Evolutionary conservation across 345 rosid genomes (phyloP).

Genomic region (Gynandropsis gynandra): DNA sequence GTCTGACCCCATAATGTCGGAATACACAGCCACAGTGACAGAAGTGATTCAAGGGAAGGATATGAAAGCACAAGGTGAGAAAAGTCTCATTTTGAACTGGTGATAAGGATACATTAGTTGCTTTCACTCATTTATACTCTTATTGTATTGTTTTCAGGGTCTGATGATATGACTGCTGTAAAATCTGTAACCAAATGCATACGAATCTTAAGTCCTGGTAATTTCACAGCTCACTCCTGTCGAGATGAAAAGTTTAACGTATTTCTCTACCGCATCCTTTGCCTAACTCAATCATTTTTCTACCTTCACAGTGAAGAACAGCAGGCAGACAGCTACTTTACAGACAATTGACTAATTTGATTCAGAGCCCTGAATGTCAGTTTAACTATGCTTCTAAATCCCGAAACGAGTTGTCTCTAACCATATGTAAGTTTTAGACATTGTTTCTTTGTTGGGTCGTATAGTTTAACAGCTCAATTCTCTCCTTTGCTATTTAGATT

Average conservation of each 20-base stretch:
- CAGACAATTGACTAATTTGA: constrained; percentile 21
- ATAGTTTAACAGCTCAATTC: constrained; percentile 6
- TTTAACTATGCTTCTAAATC: neutral
- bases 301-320: constrained; percentile 35
- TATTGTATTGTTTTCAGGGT: constrained; percentile 31
- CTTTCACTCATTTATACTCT: neutral
- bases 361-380: neutral
- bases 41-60: constrained; percentile 38
- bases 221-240: neutral
- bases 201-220: constrained; percentile 51
- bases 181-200: constrained; percentile 45
- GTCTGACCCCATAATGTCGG: constrained; percentile 31
- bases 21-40: constrained; percentile 38
- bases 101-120: neutral
- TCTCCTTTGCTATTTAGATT: constrained; percentile 12
- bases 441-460: constrained; percentile 1
- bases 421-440: constrained; percentile 9
- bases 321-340: constrained; percentile 15
- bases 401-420: neutral
- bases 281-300: neutral
- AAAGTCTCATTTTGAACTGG: neutral
- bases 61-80: constrained; percentile 31
- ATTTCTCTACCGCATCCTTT: neutral
- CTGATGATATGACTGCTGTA: constrained; percentile 33
- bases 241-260: too few species aligned